Conservation (phyloP, 2,329 filamentous ascomycete genomes). For the Exophiala sideris region DNA sequence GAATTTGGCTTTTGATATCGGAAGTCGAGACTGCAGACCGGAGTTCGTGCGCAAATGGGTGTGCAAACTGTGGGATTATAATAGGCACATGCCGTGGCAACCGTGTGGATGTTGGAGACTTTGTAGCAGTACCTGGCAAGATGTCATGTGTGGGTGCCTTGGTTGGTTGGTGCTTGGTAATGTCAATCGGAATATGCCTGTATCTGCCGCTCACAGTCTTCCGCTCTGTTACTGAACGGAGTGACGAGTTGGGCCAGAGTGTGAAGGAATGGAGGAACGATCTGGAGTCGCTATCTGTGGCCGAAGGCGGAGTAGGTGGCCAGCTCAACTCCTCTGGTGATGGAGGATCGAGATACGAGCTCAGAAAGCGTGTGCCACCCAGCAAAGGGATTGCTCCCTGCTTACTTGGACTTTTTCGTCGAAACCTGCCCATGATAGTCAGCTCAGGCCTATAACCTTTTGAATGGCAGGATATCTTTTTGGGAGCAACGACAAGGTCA, state of each 20-base stretch:
- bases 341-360: slow-evolving; percentile 23
- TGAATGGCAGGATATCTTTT: not conserved
- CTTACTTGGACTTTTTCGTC: slow-evolving; percentile 17
- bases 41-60: slow-evolving; percentile 26
- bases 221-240: slow-evolving; percentile 3
- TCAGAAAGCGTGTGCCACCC: slow-evolving; percentile 9
- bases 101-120: slow-evolving; percentile 14
- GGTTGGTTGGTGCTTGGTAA: slow-evolving; percentile 14
- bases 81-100: slow-evolving; percentile 32
- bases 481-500: not conserved
- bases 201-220: slow-evolving; percentile 3
- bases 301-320: slow-evolving; percentile 12
- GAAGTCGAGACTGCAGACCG: slow-evolving; percentile 17
- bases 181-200: slow-evolving; percentile 19
- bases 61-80: slow-evolving; percentile 32
- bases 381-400: slow-evolving; percentile 6
- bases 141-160: slow-evolving; percentile 12
- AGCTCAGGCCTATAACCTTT: not conserved
- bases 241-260: slow-evolving; percentile 18
- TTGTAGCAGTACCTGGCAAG: slow-evolving; percentile 10
- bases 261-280: slow-evolving; percentile 9
- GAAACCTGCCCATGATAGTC: slow-evolving; percentile 24
- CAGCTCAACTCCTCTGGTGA: slow-evolving; percentile 21
- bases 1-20: slow-evolving; percentile 14
- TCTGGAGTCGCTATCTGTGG: slow-evolving; percentile 8